Evolutionary conservation across 352 stramenopile genomes (phyloP), one percentile per base, ranked within the genome.

Genomic region (Phytophthora kernoviae): DNA sequence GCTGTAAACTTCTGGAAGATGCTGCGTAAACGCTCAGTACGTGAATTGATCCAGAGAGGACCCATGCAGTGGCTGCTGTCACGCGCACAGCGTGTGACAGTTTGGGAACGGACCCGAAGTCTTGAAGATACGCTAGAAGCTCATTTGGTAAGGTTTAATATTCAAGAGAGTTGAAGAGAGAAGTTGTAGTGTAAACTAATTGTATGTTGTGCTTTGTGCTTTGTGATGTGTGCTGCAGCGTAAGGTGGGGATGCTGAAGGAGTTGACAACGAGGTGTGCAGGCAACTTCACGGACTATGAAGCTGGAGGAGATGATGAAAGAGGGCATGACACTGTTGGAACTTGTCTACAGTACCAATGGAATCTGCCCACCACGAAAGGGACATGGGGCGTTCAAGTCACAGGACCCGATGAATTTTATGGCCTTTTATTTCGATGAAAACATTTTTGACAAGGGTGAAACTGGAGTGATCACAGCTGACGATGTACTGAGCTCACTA

Each of bases 221-320:
- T 15, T 50, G 9, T 42, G 53, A 15, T 54, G 15, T 54, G 17
- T 17, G 40, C 20, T 20, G 10, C 47, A 90, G 82, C 68, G 68
- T 18, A 91, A 93, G 46, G 62, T 93, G n/a, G 83, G 83, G 0
- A 75, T 83, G 67, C 30, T 92, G 8, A 93, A 91, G 68, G 64
- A 90, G 34, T 41, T 90, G 36, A 75, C 72, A 12, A 80, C 77
- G 24, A 68, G 70, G 58, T 77, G 67, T 27, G 60, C 74, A 30
- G 47, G 52, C 12, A 40, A 30, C 15, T 79, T 77, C 44, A 30
- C 26, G 8, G 60, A 75, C 61, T 79, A 68, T 43, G 59, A 80
- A 0, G 41, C 52, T 86, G 17, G 43, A 24, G 26, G 30, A 24
- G 30, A 70, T 77, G 20, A 75, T 88, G 55, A 65, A 62, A 43